Evolutionary conservation across 805 yeast species (phyloP).

Genomic region (Sugiyamaella americana): DNA sequence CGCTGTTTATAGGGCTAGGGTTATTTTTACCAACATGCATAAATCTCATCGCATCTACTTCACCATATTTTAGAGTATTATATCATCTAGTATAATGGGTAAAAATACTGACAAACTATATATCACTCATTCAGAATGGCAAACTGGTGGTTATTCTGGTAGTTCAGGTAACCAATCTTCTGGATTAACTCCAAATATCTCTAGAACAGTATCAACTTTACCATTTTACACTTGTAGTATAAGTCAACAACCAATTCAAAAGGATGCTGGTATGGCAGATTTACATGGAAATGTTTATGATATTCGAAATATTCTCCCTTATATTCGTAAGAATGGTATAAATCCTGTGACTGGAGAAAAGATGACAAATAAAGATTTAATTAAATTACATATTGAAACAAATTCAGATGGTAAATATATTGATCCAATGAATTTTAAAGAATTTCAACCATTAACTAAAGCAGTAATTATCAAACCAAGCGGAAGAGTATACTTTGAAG

Average conservation of each 20-base stretch:
- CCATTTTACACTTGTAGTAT: constrained; percentile 33
- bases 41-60: no score
- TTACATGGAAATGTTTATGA: constrained; percentile 30
- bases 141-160: constrained; percentile 25
- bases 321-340: constrained; percentile 23
- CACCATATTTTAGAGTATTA: neutral
- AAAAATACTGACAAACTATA: constrained; percentile 34
- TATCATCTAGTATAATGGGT: no score
- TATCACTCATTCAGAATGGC: constrained; percentile 34
- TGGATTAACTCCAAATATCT: constrained; percentile 1
- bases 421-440: constrained; percentile 33
- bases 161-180: constrained; percentile 23
- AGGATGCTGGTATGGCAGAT: constrained; percentile 26
- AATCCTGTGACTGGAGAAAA: constrained; percentile 30
- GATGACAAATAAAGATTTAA: constrained; percentile 19
- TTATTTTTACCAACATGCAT: no score
- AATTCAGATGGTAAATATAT: constrained; percentile 26
- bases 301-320: constrained; percentile 26
- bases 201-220: constrained; percentile 13
- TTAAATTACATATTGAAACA: constrained; percentile 23
- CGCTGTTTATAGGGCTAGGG: no score
- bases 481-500: constrained; percentile 30
- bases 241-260: constrained; percentile 28
- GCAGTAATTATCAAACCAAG: constrained; percentile 28
- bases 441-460: constrained; percentile 22